A percentile compares a stretch with the other conserved stretches of the same genome.
phyloP scores from a whole-genome alignment of 345 rosid species.

The Mercurialis annua region DNA sequence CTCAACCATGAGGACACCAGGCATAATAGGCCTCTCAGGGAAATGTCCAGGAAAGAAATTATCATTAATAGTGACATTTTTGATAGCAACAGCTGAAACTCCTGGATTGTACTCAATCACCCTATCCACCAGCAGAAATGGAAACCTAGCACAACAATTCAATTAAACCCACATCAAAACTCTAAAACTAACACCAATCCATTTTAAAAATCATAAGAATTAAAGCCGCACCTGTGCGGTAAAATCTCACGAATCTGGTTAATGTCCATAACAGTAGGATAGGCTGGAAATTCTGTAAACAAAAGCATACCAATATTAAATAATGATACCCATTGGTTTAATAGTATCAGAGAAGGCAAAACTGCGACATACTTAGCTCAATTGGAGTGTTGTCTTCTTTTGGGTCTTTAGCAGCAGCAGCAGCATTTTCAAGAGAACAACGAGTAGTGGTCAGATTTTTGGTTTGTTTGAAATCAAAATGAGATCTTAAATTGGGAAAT shows the following conservation, averaged over 20 bases:
- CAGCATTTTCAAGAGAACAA: conserved; percentile 36
- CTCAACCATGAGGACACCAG: conserved; percentile 99
- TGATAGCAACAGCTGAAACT: conserved; percentile 88
- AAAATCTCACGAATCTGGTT: conserved; percentile 84
- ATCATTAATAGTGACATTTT: conserved; percentile 95
- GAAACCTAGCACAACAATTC: conserved; percentile 52
- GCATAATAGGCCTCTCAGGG: conserved; percentile 98
- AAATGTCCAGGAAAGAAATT: conserved; percentile 99
- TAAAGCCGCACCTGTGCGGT: conserved; percentile 64
- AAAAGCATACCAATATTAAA: not conserved
- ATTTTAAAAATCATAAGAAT: not conserved
- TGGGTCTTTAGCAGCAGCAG: conserved; percentile 27
- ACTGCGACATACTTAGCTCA: conserved; percentile 38
- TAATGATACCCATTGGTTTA: too few relatives aligned
- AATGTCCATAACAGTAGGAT: conserved; percentile 81
- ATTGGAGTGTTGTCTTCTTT: conserved; percentile 36
- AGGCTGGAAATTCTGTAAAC: conserved; percentile 56
- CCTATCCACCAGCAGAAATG: conserved; percentile 97
- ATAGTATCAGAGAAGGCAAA: too few relatives aligned
- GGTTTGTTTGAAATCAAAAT: not conserved
- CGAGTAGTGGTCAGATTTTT: conserved; percentile 10
- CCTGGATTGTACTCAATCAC: conserved; percentile 94
- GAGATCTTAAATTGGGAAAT: conserved; percentile 15
- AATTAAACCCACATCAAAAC: conserved; percentile 2
- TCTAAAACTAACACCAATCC: not conserved